Conservation (phyloP, 1,284 basidiomycete species). For the Cryptococcus sp. region DNA sequence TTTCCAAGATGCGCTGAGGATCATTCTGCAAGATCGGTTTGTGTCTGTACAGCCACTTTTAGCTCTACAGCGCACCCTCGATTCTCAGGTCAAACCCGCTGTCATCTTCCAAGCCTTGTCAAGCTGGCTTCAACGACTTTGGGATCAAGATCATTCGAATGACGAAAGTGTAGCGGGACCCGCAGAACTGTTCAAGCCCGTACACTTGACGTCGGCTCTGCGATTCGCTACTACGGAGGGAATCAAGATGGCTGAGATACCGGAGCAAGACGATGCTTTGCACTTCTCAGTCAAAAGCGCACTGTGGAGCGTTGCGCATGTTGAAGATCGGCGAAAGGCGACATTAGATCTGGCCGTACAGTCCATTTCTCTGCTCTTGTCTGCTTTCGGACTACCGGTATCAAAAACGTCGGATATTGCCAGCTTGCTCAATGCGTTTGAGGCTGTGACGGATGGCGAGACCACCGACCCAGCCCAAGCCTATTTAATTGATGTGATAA, state of each 20-base stretch:
- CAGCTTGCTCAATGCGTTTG: not conserved
- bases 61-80: conserved; percentile 2
- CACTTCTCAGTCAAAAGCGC: conserved; percentile 27
- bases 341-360: conserved; percentile 18
- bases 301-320: conserved; percentile 23
- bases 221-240: conserved; percentile 26
- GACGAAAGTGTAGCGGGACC: conserved; percentile 19
- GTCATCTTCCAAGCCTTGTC: conserved; percentile 18
- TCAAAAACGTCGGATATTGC: not conserved
- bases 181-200: conserved; percentile 35
- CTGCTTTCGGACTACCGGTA: conserved; percentile 23
- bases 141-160: conserved; percentile 16
- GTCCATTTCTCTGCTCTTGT: conserved; percentile 22
- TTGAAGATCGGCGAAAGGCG: conserved; percentile 13
- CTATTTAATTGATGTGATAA: conserved; percentile 19
- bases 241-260: conserved; percentile 34
- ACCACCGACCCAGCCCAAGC: not conserved
- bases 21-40: conserved; percentile 12
- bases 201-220: conserved; percentile 24
- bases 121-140: conserved; percentile 34
- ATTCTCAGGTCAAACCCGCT: not conserved
- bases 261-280: conserved; percentile 37
- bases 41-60: conserved; percentile 9
- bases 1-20: not conserved
- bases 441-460: not conserved